Conservation (phyloP, 345 rosid species). For the Ceriops tagal region DNA sequence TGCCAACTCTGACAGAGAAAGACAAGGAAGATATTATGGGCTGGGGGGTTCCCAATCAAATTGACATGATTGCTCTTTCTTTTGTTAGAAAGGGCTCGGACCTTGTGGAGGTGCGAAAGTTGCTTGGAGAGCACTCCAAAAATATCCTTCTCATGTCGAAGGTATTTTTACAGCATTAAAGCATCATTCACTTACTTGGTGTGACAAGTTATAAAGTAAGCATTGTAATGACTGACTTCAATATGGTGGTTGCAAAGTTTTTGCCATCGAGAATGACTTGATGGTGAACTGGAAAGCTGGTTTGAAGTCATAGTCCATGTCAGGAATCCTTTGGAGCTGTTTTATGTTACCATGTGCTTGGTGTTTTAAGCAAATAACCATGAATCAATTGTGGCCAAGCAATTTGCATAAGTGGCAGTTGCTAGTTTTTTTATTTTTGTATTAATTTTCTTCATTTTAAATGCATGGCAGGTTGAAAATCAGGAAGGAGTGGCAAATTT, state of each 20-base stretch:
- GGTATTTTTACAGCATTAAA: slow-evolving; percentile 36
- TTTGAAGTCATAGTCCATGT: slow-evolving; percentile 1
- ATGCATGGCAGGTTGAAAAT: slow-evolving; percentile 66
- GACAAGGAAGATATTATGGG: slow-evolving; percentile 89
- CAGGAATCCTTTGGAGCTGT: background rate
- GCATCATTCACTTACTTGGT: background rate
- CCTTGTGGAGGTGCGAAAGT: slow-evolving; percentile 74
- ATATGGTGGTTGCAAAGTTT: background rate
- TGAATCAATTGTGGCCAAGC: background rate
- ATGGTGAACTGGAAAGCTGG: background rate
- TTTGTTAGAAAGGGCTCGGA: slow-evolving; percentile 95
- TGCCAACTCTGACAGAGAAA: slow-evolving; percentile 92
- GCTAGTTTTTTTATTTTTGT: background rate
- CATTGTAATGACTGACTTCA: background rate
- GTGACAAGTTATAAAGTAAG: background rate
- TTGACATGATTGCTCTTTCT: slow-evolving; percentile 96
- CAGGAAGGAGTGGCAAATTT: slow-evolving; percentile 99
- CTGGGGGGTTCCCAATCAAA: slow-evolving; percentile 92
- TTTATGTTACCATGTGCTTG: background rate
- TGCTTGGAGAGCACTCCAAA: slow-evolving; percentile 76
- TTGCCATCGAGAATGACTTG: background rate
- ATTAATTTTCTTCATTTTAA: background rate
- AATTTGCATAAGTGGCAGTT: background rate
- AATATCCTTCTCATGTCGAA: slow-evolving; percentile 93
- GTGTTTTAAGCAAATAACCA: background rate